Evolutionary conservation across 139 green algal species (phyloP).

Genomic region (Coccomyxa sp.): DNA sequence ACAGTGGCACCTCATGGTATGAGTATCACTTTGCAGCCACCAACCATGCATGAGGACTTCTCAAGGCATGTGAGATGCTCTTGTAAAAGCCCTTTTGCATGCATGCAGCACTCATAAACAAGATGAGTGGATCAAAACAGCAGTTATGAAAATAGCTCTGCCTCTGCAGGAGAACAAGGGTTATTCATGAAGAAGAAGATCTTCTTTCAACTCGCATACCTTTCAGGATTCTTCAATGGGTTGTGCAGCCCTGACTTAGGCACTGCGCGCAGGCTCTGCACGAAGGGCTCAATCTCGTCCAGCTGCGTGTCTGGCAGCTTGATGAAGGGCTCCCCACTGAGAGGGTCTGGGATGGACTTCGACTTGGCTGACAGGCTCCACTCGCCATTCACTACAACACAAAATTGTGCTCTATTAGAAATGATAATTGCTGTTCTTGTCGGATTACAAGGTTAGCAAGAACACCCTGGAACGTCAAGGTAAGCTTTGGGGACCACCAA

Average conservation of each 20-base stretch:
- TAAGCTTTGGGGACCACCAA: no score
- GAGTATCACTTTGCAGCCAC: not conserved
- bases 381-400: constrained; percentile 61
- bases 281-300: constrained; percentile 49
- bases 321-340: constrained; percentile 78
- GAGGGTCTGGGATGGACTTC: constrained; percentile 66
- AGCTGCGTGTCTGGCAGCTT: constrained; percentile 61
- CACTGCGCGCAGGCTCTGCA: constrained; percentile 61
- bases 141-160: not conserved
- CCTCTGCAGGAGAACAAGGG: not conserved
- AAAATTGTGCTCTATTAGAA: not conserved
- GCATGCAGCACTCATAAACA: not conserved
- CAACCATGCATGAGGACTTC: not conserved
- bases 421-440: not conserved
- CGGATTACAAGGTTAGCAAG: not conserved
- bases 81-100: not conserved
- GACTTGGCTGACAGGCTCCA: constrained; percentile 46
- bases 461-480: no score
- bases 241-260: constrained; percentile 92
- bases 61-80: not conserved
- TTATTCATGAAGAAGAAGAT: no score
- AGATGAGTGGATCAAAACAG: no score
- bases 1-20: not conserved
- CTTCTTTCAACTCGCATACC: constrained; percentile 23
- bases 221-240: constrained; percentile 85